A percentile compares a stretch with the other conserved stretches of the same genome.
Evolutionary conservation across 257 asterid species (phyloP).

Genomic region (Solanum pinnatisectum): DNA sequence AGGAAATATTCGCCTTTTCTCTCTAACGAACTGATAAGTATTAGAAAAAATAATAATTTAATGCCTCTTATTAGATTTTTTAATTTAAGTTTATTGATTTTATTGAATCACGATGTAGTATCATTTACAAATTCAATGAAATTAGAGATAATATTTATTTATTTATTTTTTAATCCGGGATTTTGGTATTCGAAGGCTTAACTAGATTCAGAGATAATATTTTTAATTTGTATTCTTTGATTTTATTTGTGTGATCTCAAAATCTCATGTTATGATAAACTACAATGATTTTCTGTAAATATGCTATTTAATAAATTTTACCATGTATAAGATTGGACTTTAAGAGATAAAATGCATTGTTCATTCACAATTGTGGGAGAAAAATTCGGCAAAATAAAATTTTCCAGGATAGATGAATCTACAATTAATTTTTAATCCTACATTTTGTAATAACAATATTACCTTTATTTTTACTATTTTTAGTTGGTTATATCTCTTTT

Average conservation of each 20-base stretch:
- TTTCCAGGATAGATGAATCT: not conserved
- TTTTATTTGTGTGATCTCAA: too few species aligned
- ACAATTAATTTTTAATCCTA: not conserved
- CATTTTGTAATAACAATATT: not conserved
- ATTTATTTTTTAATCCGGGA: too few species aligned
- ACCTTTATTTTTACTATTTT: not conserved
- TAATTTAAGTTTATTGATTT: not conserved
- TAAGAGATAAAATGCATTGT: too few species aligned
- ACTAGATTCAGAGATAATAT: not conserved
- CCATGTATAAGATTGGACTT: not conserved
- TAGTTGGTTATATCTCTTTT: not conserved
- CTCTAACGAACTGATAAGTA: not conserved
- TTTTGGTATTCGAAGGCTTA: not conserved
- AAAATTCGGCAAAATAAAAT: not conserved
- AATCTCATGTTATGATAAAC: too few species aligned
- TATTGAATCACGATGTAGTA: too few species aligned
- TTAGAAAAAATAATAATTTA: too few species aligned
- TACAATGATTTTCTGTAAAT: not conserved
- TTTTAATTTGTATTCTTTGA: too few species aligned
- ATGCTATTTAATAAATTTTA: not conserved
- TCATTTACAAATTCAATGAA: not conserved
- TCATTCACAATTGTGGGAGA: not conserved
- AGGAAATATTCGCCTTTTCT: too few species aligned
- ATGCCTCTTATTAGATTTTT: not conserved
- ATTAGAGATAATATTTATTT: not conserved